Evolutionary conservation across 73 alveolate genomes (phyloP), one percentile per base, ranked within the genome.

Genomic region (Effrenium voratum): DNA sequence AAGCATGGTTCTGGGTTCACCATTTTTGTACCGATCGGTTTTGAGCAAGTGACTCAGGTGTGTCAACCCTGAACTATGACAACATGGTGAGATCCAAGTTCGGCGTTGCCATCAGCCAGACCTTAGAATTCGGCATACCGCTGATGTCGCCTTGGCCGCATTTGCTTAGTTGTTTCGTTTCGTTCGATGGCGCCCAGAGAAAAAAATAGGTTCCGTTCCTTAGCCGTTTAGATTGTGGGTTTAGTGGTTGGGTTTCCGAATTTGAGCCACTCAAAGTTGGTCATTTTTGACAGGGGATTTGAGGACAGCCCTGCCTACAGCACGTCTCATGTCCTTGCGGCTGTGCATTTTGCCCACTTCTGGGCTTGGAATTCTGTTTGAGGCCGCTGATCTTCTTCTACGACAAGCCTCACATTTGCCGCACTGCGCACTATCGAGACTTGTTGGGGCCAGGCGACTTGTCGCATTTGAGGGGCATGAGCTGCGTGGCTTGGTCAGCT

Each of bases 301-400:
- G n/a, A n/a, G n/a, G n/a, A n/a, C n/a, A n/a, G n/a, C n/a, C n/a
- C n/a, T n/a, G n/a, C n/a, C n/a, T n/a, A n/a, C n/a, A n/a, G n/a
- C n/a, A n/a, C n/a, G n/a, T n/a, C n/a, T n/a, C n/a, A n/a, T n/a
- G n/a, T n/a, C n/a, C n/a, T n/a, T n/a, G n/a, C n/a, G n/a, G n/a
- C n/a, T n/a, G n/a, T n/a, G n/a, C n/a, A n/a, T n/a, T n/a, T n/a
- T n/a, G n/a, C n/a, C n/a, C n/a, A n/a, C n/a, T n/a, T n/a, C n/a
- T n/a, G n/a, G n/a, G n/a, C n/a, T n/a, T n/a, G n/a, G n/a, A n/a
- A n/a, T 5, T 3, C n/a, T 15, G 70, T 52, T 40, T 44, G n/a
- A 88, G 95, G 95, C 95, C 95, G 19, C 22, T 88, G 95, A 88
- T 88, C 57, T 88, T 88, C 73, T 88, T 88, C 73, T 88, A 88